Base-by-base conservation (phyloP, 805 yeast species). In the Lachancea quebecensis region DNA sequence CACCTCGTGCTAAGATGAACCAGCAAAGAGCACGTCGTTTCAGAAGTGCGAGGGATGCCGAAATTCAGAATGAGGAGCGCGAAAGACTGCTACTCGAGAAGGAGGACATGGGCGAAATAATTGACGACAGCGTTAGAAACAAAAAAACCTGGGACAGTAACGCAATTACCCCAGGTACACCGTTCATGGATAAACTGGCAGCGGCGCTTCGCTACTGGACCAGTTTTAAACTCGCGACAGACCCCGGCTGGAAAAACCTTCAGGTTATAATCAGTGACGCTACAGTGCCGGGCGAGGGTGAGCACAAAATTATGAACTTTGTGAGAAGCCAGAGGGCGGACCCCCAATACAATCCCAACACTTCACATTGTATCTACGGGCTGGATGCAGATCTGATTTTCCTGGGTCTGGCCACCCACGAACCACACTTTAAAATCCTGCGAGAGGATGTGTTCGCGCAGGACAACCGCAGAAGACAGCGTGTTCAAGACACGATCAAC, bases 211-310 rank as follows among this genome's bases (percentile, higher is more conserved):
- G 93, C 50, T 93, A 88, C 64, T 93, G 97, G 95, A 87, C 86
- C 7, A 87, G 95, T 2, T 87, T 85, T 64, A 93, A 93, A 62
- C 70, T 93, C 32, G 75, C 88, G 32, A 76, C 76, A 9, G 99
- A 93, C 59, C 95, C 96, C 1, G 96, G 95, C 30, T 93, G 99
- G 99, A 81, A 81, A 38, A 75, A 82, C 48, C 68, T 91, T 39
- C 93, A 93, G 65, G 89, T 93, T 5, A 85, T 93, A 18, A 82
- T 93, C 38, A 84, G 95, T 58, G 99, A 91, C 62, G 95, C 96
- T 28, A 82, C 95, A 0, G 98, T 91, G 11, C 99, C 99, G 1
- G 99, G 99, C 50, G 99, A 93, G 73, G 99, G 99, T 62, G 99
- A 93, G 66, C 99, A 93, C 70, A 93, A 93, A 65, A 82, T 93